Percentiles rank a stretch among this genome's conserved stretches.
phyloP scores from a whole-genome alignment of 345 rosid species.

The Brassica incana region DNA sequence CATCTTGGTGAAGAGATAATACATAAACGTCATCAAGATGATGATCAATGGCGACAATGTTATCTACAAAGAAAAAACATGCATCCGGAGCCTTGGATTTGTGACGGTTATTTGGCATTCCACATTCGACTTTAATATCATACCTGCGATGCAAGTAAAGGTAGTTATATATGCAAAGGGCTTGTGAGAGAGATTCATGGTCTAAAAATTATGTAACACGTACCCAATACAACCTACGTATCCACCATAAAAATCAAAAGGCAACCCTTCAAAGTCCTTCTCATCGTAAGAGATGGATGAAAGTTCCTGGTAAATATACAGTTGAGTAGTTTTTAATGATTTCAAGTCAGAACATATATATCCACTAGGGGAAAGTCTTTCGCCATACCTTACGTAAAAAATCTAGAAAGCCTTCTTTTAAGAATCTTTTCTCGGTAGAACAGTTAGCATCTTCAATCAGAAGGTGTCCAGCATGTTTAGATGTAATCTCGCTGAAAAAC shows the following conservation, averaged over 20 bases:
- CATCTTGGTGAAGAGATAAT: conserved; percentile 58
- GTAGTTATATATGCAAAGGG: not conserved
- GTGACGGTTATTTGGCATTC: conserved; percentile 61
- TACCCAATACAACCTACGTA: conserved; percentile 93
- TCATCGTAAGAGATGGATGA: conserved; percentile 57
- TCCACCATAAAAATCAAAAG: conserved; percentile 93
- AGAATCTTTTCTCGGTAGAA: conserved; percentile 41
- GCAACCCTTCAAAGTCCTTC: conserved; percentile 76
- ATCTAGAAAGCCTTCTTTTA: conserved; percentile 76
- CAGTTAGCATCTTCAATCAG: conserved; percentile 61
- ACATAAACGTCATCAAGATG: conserved; percentile 64
- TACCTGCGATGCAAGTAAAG: conserved; percentile 53
- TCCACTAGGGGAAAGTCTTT: not conserved
- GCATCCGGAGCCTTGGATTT: conserved; percentile 88
- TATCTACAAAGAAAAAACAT: conserved; percentile 85
- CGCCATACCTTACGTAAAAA: conserved; percentile 65
- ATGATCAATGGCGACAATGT: conserved; percentile 75
- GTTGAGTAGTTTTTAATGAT: not conserved
- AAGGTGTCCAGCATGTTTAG: conserved; percentile 58
- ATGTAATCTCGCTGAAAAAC: conserved; percentile 41
- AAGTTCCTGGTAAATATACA: conserved; percentile 62
- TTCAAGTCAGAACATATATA: not conserved
- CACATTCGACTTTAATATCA: conserved; percentile 90
- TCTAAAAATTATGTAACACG: conserved; percentile 32
- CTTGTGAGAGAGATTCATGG: not conserved